Conservation (phyloP, 2,329 filamentous ascomycete species). For the Aspergillus oerlinghausenensis region DNA sequence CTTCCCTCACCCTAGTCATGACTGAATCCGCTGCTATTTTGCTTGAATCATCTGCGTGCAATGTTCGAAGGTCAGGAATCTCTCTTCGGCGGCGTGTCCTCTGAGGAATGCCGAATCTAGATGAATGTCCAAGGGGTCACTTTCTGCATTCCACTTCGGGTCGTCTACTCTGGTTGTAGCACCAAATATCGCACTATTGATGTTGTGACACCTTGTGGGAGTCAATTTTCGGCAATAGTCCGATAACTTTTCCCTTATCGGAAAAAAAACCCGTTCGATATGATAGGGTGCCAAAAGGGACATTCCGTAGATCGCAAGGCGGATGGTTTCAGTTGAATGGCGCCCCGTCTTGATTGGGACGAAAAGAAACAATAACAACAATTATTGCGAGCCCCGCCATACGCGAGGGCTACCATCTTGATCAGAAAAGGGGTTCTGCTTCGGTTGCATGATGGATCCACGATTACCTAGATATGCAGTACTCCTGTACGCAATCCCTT, state of each 20-base stretch:
- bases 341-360: not conserved
- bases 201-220: not conserved
- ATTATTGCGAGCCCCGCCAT: not conserved
- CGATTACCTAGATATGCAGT: not conserved
- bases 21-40: not conserved
- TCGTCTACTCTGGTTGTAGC: not conserved
- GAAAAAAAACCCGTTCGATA: not conserved
- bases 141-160: not conserved
- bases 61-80: not conserved
- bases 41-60: not conserved
- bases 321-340: not conserved
- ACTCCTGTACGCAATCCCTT: not conserved
- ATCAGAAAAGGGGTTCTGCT: not conserved
- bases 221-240: not conserved
- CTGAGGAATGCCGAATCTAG: not conserved
- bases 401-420: not conserved
- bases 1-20: too few species aligned
- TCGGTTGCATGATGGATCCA: not conserved
- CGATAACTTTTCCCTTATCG: not conserved
- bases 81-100: not conserved
- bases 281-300: not conserved
- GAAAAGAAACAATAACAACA: not conserved
- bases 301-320: not conserved
- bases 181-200: not conserved
- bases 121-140: not conserved